Evolutionary conservation across 306 rosid genomes (phyloP).

Genomic region (Acacia crassicarpa): DNA sequence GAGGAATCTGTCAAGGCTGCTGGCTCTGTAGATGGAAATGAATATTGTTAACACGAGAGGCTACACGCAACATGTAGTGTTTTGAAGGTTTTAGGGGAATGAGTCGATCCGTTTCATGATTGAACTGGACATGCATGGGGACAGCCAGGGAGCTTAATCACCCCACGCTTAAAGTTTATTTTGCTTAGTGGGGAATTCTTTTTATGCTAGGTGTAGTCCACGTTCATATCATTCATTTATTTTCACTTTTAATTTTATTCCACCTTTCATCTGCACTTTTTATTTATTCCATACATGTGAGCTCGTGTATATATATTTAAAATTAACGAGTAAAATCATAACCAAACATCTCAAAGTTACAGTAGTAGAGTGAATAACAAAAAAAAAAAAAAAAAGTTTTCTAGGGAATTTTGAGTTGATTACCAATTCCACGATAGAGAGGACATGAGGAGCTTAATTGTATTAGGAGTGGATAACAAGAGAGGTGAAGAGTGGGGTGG

Average conservation of each 20-base stretch:
- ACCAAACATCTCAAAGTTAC: too few species aligned
- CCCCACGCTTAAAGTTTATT: conserved; percentile 28
- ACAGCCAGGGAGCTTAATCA: conserved; percentile 35
- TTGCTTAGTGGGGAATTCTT: conserved; percentile 11
- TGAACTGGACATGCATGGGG: conserved; percentile 15
- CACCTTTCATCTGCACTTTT: background rate
- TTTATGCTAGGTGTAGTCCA: conserved; percentile 14
- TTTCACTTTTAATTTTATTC: background rate
- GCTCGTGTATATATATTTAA: too few species aligned
- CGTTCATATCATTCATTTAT: conserved; percentile 9
- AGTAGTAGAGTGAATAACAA: too few species aligned
- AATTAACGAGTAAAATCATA: too few species aligned
- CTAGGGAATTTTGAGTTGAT: too few species aligned
- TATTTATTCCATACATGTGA: background rate
- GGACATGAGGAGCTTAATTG: too few species aligned
- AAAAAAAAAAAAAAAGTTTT: too few species aligned
- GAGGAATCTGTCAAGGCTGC: conserved; percentile 17
- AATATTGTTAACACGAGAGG: conserved; percentile 29
- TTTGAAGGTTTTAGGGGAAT: background rate
- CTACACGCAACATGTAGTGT: conserved; percentile 26
- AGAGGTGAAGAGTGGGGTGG: too few species aligned
- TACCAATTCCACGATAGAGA: too few species aligned
- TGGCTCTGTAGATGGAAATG: conserved; percentile 20
- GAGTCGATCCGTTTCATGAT: conserved; percentile 29
- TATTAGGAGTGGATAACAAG: too few species aligned